Evolutionary conservation across 306 rosid species (phyloP).

Genomic region (Pyrus pyrifolia): DNA sequence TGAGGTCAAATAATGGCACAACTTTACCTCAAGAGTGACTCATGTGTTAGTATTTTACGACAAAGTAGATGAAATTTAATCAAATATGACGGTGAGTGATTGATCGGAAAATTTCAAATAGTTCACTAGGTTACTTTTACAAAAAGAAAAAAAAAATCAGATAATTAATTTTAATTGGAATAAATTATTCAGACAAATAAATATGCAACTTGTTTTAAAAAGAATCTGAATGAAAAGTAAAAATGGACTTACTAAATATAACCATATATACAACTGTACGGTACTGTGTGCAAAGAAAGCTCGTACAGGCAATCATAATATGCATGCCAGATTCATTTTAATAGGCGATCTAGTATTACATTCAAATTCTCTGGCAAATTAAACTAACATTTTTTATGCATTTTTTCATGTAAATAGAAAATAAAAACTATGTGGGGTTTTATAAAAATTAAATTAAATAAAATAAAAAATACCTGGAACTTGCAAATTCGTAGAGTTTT

Average conservation of each 20-base stretch:
- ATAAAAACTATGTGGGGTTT: background rate
- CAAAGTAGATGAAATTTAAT: no score
- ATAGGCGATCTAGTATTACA: background rate
- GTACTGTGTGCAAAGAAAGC: background rate
- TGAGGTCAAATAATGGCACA: no score
- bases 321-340: background rate
- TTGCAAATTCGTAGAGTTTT: constrained; percentile 49
- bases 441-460: background rate
- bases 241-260: background rate
- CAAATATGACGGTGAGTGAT: no score
- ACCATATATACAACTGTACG: background rate
- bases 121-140: no score
- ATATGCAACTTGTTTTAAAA: background rate
- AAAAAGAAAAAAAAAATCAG: no score
- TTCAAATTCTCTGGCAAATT: background rate
- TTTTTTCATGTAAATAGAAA: no score
- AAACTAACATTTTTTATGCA: no score
- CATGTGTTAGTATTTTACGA: no score
- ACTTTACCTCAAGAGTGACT: no score
- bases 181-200: background rate
- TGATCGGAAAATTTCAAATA: no score
- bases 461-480: constrained; percentile 24
- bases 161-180: no score
- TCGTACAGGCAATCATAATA: background rate
- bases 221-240: background rate